phyloP scores from a whole-genome alignment of 495 filamentous ascomycete species.

The Penicillium canariense region DNA sequence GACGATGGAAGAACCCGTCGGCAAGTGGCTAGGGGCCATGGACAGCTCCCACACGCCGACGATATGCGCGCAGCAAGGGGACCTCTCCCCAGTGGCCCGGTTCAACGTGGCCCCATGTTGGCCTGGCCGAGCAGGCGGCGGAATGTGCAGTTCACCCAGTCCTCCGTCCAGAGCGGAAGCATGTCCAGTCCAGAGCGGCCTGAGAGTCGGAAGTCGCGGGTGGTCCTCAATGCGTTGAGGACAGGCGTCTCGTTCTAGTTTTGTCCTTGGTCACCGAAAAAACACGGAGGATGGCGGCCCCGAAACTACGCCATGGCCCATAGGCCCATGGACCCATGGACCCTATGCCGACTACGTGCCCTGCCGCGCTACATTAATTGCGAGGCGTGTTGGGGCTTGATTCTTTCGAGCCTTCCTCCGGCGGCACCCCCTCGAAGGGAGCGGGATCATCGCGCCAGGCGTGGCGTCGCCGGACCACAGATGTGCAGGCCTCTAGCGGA shows the following conservation, averaged over 20 bases:
- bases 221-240: no score
- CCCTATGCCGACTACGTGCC: no score
- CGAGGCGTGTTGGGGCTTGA: background rate
- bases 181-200: background rate
- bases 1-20: background rate
- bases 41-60: background rate
- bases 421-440: background rate
- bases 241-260: no score
- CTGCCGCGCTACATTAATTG: background rate
- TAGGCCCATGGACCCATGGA: no score
- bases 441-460: no score
- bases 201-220: background rate
- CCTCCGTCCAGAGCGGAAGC: background rate
- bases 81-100: background rate
- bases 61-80: constrained; percentile 23
- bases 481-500: no score
- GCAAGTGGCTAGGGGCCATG: no score
- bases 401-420: background rate
- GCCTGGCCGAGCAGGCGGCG: constrained; percentile 6
- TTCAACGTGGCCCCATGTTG: constrained; percentile 18
- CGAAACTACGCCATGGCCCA: no score
- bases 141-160: background rate
- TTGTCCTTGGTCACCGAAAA: background rate
- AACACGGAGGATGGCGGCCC: constrained; percentile 6
- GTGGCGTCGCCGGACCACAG: background rate